phyloP scores from a whole-genome alignment of 305 asterid species.

The Euphrasia arctica region DNA sequence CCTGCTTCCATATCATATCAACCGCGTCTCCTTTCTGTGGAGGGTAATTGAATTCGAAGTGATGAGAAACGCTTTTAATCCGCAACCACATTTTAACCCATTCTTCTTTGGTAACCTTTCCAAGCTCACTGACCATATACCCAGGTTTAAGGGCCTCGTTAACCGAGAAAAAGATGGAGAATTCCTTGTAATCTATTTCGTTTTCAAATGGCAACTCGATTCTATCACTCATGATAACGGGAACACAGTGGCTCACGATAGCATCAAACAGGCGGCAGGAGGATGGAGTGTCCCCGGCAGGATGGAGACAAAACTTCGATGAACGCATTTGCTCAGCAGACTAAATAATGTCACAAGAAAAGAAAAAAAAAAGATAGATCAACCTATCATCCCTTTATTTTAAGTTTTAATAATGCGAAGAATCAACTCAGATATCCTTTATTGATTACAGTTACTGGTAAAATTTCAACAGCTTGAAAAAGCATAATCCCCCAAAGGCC shows the following conservation, averaged over 20 bases:
- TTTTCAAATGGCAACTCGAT: constrained; percentile 11
- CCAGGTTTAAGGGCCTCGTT: constrained; percentile 6
- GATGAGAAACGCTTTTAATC: constrained; percentile 62
- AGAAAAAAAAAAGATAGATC: not conserved
- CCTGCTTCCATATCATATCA: constrained; percentile 92
- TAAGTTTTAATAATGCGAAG: not conserved
- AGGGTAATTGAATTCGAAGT: constrained; percentile 84
- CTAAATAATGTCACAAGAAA: not conserved
- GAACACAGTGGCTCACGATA: constrained; percentile 12
- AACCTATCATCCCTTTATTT: not conserved
- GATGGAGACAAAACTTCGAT: constrained; percentile 10
- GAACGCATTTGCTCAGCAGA: constrained; percentile 8
- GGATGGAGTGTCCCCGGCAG: constrained; percentile 15
- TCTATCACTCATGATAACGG: constrained; percentile 10
- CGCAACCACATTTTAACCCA: constrained; percentile 79
- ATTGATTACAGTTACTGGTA: too few species aligned
- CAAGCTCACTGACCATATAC: not conserved
- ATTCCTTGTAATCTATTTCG: not conserved
- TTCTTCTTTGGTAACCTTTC: constrained; percentile 37
- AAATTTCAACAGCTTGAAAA: too few species aligned
- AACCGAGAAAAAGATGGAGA: not conserved
- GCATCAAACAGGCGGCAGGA: constrained; percentile 15
- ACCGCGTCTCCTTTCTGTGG: constrained; percentile 77
- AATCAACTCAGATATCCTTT: too few species aligned
- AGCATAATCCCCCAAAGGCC: too few species aligned